These are phyloP conservation scores for Tolypocladium nubicola DNA, from an alignment of 2,329 filamentous ascomycete species.

Conservation along the genomic window DNA sequence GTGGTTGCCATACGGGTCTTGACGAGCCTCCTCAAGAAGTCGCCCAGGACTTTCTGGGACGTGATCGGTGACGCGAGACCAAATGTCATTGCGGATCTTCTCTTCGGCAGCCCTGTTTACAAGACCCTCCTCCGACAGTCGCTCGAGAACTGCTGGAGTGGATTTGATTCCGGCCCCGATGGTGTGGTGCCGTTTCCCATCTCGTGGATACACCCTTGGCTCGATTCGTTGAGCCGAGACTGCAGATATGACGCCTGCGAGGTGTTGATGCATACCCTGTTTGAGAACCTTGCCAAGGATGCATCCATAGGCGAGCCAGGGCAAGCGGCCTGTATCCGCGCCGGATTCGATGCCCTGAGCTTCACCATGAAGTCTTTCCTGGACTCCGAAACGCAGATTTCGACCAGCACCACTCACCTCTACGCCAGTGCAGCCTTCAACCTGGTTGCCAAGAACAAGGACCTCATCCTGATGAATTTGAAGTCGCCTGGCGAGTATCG, in stretches of 20 bases:
- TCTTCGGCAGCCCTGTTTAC: conserved; percentile 64
- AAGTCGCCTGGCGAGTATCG: conserved; percentile 13
- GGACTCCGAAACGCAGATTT: conserved; percentile 30
- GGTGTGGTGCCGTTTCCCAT: conserved; percentile 53
- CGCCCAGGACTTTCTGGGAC: conserved; percentile 77
- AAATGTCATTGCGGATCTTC: conserved; percentile 70
- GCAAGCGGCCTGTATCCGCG: conserved; percentile 50
- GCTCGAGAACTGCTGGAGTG: conserved; percentile 32
- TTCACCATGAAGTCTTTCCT: conserved; percentile 48
- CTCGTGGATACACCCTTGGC: conserved; percentile 68
- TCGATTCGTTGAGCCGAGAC: conserved; percentile 64
- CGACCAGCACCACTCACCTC: conserved; percentile 44
- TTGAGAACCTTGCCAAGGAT: conserved; percentile 52
- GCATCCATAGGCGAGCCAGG: conserved; percentile 43
- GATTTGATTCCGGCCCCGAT: conserved; percentile 26
- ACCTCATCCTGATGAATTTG: conserved; percentile 39
- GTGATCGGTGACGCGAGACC: conserved; percentile 74
- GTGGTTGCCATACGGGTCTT: conserved; percentile 61
- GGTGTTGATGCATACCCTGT: conserved; percentile 64
- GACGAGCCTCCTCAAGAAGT: conserved; percentile 60
- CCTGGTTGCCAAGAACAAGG: conserved; percentile 51
- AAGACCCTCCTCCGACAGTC: conserved; percentile 51
- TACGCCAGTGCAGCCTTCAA: conserved; percentile 57
- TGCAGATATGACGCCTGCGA: conserved; percentile 74
- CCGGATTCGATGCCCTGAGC: conserved; percentile 50